These are phyloP conservation scores for Biscutella laevigata DNA, from an alignment of 441 rosid genomes.

Conservation along the genomic window DNA sequence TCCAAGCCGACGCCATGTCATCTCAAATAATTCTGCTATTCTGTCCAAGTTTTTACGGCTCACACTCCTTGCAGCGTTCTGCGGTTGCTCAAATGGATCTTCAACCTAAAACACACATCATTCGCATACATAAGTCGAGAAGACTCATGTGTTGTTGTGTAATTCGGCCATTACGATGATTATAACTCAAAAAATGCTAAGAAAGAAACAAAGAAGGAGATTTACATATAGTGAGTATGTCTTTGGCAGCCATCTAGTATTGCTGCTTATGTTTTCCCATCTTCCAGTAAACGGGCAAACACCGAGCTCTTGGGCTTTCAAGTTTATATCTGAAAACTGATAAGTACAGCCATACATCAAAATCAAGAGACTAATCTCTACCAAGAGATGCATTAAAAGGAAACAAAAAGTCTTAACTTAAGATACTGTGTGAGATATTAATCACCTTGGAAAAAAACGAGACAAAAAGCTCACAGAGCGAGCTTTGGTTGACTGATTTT, in stretches of 20 bases:
- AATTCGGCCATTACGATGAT: not conserved
- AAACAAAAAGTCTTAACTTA: not conserved
- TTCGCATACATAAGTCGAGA: slow-evolving; percentile 2
- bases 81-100: slow-evolving; percentile 89
- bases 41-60: slow-evolving; percentile 36
- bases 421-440: not conserved
- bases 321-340: slow-evolving; percentile 53
- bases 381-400: not conserved
- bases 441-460: slow-evolving; percentile 76
- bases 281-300: slow-evolving; percentile 66
- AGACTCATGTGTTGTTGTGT: slow-evolving; percentile 3
- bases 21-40: slow-evolving; percentile 49
- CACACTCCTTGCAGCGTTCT: slow-evolving; percentile 68
- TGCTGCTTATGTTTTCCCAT: slow-evolving; percentile 55
- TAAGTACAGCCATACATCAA: slow-evolving; percentile 6
- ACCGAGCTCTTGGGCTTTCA: slow-evolving; percentile 47
- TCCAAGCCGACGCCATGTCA: slow-evolving; percentile 31
- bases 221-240: slow-evolving; percentile 60
- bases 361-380: not conserved
- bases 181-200: not conserved
- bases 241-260: slow-evolving; percentile 76
- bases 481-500: slow-evolving; percentile 42
- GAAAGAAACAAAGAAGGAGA: slow-evolving; percentile 11
- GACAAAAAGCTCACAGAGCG: slow-evolving; percentile 65
- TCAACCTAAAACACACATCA: slow-evolving; percentile 45